Evolutionary conservation across 495 filamentous ascomycete species (phyloP), one percentile per base, ranked within the genome.

Genomic region (Sphaerosporella brunnea): DNA sequence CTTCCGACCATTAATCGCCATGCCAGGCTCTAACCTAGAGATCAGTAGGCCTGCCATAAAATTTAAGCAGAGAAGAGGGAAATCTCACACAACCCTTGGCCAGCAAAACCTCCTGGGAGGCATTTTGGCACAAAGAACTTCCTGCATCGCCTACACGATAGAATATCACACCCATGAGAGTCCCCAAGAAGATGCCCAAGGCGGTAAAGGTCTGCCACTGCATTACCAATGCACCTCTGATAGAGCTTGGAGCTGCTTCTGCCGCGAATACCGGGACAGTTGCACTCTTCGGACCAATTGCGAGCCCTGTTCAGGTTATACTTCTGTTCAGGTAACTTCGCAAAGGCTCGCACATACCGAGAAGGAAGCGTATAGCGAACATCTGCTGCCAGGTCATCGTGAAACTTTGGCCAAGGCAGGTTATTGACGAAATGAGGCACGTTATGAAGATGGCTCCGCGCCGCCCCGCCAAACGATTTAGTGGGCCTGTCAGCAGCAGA

Each of bases 181-280:
- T 80, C 3, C 82, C 82, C 3, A 84, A 40, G 71, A 84, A 77
- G 54, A 84, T 80, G 0, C 82, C 82, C 47, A 84, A 85, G 4
- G 82, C 82, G 0, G 78, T 84, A 77, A 77, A 85, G 72, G 82
- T 77, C 59, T 85, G 83, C 82, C 83, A 87, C 57, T 79, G 73
- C 75, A 80, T 79, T 2, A 80, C 74, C 30, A 81, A 49, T 1
- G 81, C 83, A 16, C 83, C 83, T 15, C 83, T 72, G 26, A 87
- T 80, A 19, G 67, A 65, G 0, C 80, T 69, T 0, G 83, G 81
- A 0, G 75, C 69, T 24, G 71, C 75, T 58, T 88, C 83, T 1
- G 83, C 83, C 4, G 79, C 80, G 53, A 82, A 85, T 20, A 85
- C 70, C 0, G 80, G 80, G 0, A 83, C 80, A 0, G 82, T 88